Base-by-base conservation (phyloP, 164 flowering plant species). In the Vitis amurensis region DNA sequence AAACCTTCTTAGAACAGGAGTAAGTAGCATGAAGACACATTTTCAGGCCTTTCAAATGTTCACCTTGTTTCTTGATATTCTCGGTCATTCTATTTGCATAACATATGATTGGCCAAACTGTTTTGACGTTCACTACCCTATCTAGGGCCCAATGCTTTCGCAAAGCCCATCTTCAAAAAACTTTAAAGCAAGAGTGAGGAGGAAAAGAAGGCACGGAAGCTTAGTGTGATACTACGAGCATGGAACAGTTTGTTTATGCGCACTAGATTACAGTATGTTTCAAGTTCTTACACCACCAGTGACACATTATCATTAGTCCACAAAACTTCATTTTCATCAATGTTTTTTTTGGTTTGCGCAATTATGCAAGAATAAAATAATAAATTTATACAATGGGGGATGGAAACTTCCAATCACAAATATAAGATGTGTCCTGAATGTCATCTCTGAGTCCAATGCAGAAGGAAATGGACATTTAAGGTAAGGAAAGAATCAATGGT, bases 161-260 rank as follows among this genome's bases (percentile, higher is more conserved):
- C 59, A 9, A 59, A n/a, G 47, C 15, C 77, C 80, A 61, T 72
- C 68, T 64, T 47, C 89, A 69, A 91, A 84, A 75, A 86, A n/a
- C 84, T 64, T 81, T 93, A 55, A 93, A 93, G 89, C 87, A 89
- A 79, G 66, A 86, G 87, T 76, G 88, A 67, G 70, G 97, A 88
- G 31, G 86, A 86, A 70, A 87, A 84, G 75, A 96, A 91, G 76
- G 87, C 87, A 67, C 97, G 64, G 98, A 96, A 89, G 91, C 91
- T 50, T n/a, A 77, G 91, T 82, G 99, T 66, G 76, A 93, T 75
- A 93, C 97, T n/a, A 44, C 81, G 71, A 76, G 88, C 97, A 50
- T 96, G 99, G 99, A 93, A 92, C 76, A 84, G 84, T 77, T 85
- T 96, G 69, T 92, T 85, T 75, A 88, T 96, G 93, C 94, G 91